These are phyloP conservation scores for Solanum chilense DNA, from an alignment of 257 asterid species.

Conservation along the genomic window DNA sequence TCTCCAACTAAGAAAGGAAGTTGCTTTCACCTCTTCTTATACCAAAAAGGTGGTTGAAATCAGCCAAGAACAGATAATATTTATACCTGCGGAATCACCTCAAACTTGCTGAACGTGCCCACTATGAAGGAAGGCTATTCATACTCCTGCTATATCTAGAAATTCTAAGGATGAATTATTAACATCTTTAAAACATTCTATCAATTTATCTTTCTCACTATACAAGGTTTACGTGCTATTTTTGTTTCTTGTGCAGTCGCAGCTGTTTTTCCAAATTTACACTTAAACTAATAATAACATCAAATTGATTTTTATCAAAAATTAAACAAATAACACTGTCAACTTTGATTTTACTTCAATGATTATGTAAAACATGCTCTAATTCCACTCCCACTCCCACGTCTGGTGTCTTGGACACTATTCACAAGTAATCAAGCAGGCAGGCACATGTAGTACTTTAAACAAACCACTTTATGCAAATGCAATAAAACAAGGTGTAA, in stretches of 20 bases:
- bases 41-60: background rate
- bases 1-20: background rate
- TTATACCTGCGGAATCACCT: background rate
- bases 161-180: background rate
- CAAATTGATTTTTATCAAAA: background rate
- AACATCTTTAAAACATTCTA: background rate
- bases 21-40: background rate
- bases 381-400: background rate
- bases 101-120: background rate
- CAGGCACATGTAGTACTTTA: background rate
- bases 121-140: background rate
- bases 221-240: background rate
- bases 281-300: background rate
- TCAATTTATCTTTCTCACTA: background rate
- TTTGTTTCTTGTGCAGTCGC: background rate
- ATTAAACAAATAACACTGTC: background rate
- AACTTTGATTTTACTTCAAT: background rate
- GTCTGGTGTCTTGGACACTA: background rate
- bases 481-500: background rate
- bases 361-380: background rate
- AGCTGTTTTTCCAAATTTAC: background rate
- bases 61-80: background rate
- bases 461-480: background rate
- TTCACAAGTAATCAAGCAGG: background rate
- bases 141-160: background rate